Conservation (phyloP, 116 monocot species). For the Zostera marina region DNA sequence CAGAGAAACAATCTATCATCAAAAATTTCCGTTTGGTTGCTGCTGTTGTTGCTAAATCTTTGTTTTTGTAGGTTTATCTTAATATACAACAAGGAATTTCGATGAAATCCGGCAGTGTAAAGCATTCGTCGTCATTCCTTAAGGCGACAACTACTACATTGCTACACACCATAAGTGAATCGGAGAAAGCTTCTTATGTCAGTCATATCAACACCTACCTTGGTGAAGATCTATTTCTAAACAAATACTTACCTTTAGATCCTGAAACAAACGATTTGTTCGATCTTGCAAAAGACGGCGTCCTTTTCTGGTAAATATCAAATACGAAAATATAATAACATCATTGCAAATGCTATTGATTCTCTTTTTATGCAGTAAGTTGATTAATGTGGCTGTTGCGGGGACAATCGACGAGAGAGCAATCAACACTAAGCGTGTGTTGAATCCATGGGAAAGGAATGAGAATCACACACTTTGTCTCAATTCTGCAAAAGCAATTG, state of each 20-base stretch:
- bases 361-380: conserved; percentile 45
- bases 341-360: conserved; percentile 1
- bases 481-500: conserved; percentile 97
- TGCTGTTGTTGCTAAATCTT: neutral
- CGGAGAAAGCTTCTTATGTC: conserved; percentile 82
- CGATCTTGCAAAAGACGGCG: conserved; percentile 62
- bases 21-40: neutral
- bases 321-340: neutral
- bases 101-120: conserved; percentile 33
- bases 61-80: conserved; percentile 44
- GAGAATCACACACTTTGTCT: conserved; percentile 97
- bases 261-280: conserved; percentile 52
- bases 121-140: conserved; percentile 57
- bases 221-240: conserved; percentile 60
- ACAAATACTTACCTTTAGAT: conserved; percentile 66
- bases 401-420: conserved; percentile 99
- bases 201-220: conserved; percentile 71
- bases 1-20: neutral
- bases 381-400: conserved; percentile 94
- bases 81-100: conserved; percentile 41
- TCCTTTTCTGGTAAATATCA: conserved; percentile 57
- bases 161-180: conserved; percentile 64
- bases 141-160: conserved; percentile 71
- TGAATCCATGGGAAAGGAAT: conserved; percentile 99
- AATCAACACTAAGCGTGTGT: conserved; percentile 74